Evolutionary conservation across 768 basidiomycete species (phyloP).

Genomic region (Rhizopogon vesiculosus): DNA sequence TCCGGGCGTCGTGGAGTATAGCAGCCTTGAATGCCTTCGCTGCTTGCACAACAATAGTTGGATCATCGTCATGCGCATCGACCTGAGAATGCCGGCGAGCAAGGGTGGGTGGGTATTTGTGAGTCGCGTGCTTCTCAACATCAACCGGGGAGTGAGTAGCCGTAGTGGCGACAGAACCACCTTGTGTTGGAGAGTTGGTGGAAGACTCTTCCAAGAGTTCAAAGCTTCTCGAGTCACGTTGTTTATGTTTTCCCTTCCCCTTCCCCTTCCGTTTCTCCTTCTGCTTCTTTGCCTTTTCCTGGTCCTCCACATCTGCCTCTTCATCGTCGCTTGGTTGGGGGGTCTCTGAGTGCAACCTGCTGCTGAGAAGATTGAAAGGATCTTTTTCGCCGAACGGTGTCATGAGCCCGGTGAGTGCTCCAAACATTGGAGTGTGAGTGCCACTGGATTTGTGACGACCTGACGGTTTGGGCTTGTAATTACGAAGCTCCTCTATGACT

Average conservation of each 20-base stretch:
- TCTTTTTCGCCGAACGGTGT: constrained; percentile 44
- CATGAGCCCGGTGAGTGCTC: constrained; percentile 20
- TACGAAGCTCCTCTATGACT: constrained; percentile 63
- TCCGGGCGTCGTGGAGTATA: constrained; percentile 72
- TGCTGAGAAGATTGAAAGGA: constrained; percentile 30
- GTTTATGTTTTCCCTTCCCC: constrained; percentile 25
- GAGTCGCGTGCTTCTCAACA: constrained; percentile 7
- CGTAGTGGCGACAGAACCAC: neutral
- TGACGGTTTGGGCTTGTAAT: constrained; percentile 48
- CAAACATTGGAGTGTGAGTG: constrained; percentile 42
- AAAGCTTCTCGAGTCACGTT: constrained; percentile 2
- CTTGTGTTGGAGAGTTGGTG: constrained; percentile 3
- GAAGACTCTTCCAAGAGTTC: constrained; percentile 5
- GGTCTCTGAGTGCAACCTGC: constrained; percentile 23
- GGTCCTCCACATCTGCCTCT: constrained; percentile 25
- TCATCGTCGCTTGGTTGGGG: constrained; percentile 21
- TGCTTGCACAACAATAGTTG: constrained; percentile 45
- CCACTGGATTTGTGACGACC: constrained; percentile 25
- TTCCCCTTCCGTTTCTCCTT: constrained; percentile 28
- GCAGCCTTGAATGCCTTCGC: constrained; percentile 66
- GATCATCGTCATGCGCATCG: constrained; percentile 26
- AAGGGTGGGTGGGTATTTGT: constrained; percentile 38
- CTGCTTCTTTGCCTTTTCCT: constrained; percentile 12
- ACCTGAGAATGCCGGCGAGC: constrained; percentile 9
- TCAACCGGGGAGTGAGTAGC: constrained; percentile 1